phyloP scores from a whole-genome alignment of 805 yeast species.

The Candida takata region DNA sequence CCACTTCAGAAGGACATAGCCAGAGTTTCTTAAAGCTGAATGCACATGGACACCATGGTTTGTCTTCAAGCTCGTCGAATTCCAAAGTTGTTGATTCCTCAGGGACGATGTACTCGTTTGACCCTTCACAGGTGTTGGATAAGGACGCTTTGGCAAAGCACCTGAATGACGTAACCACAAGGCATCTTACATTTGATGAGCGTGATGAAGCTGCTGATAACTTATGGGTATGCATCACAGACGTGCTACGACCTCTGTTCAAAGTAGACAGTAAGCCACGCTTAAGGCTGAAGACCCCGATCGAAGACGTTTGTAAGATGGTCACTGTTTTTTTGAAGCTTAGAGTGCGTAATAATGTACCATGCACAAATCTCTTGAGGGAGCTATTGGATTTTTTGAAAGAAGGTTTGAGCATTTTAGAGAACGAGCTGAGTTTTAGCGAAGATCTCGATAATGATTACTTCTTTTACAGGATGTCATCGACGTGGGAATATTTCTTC shows the following conservation, averaged over 20 bases:
- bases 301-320: conserved; percentile 50
- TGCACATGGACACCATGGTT: conserved; percentile 16
- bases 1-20: conserved; percentile 9
- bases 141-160: conserved; percentile 25
- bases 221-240: conserved; percentile 41
- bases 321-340: conserved; percentile 34
- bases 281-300: conserved; percentile 36
- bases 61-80: conserved; percentile 33
- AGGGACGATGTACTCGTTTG: conserved; percentile 31
- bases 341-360: conserved; percentile 30
- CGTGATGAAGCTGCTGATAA: conserved; percentile 38
- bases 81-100: conserved; percentile 28
- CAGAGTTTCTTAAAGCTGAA: conserved; percentile 18
- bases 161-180: conserved; percentile 25
- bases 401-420: conserved; percentile 35
- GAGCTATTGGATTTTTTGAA: conserved; percentile 41
- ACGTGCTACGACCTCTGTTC: conserved; percentile 40
- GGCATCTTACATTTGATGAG: conserved; percentile 27
- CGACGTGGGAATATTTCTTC: conserved; percentile 53
- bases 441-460: conserved; percentile 22
- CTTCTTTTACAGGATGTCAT: conserved; percentile 26
- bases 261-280: conserved; percentile 30
- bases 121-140: conserved; percentile 22
- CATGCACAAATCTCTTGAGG: conserved; percentile 31
- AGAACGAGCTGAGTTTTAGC: conserved; percentile 29